phyloP scores from a whole-genome alignment of 805 yeast species.

The Phaffomyces opuntiae region DNA sequence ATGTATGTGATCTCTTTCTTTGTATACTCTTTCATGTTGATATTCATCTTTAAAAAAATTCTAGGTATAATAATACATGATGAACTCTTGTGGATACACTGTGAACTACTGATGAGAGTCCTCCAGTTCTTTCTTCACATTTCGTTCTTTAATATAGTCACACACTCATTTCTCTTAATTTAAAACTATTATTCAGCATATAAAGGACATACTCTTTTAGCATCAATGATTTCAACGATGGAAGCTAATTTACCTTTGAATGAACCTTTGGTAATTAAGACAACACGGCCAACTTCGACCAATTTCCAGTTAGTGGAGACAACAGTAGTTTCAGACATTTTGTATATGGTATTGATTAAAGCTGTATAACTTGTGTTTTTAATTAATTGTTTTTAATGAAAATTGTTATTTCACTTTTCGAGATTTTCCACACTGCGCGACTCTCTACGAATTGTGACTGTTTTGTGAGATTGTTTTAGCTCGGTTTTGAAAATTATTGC shows the following conservation, averaged over 20 bases:
- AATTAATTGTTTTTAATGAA: constrained; percentile 5
- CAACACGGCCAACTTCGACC: constrained; percentile 99
- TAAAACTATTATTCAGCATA: not conserved
- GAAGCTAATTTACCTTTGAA: constrained; percentile 82
- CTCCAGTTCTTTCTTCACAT: not conserved
- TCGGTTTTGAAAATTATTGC: too few species aligned
- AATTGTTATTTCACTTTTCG: constrained; percentile 6
- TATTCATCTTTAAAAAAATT: too few species aligned
- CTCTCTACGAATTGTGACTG: too few species aligned
- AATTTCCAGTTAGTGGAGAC: constrained; percentile 98
- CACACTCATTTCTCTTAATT: not conserved
- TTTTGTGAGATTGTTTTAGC: constrained; percentile 1
- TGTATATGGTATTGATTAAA: constrained; percentile 12
- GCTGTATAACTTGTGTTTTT: constrained; percentile 4
- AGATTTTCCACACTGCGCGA: constrained; percentile 5
- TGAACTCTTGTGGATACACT: too few species aligned
- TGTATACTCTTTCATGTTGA: too few species aligned
- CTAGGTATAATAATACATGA: too few species aligned
- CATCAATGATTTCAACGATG: constrained; percentile 98
- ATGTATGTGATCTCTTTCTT: too few species aligned
- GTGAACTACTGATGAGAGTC: too few species aligned
- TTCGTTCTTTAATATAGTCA: not conserved
- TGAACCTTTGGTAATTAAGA: constrained; percentile 76
- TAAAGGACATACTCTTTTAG: constrained; percentile 79
- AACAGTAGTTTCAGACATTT: constrained; percentile 72